Conservation (phyloP, 1,284 basidiomycete genomes). For the Mycena sp. region DNA sequence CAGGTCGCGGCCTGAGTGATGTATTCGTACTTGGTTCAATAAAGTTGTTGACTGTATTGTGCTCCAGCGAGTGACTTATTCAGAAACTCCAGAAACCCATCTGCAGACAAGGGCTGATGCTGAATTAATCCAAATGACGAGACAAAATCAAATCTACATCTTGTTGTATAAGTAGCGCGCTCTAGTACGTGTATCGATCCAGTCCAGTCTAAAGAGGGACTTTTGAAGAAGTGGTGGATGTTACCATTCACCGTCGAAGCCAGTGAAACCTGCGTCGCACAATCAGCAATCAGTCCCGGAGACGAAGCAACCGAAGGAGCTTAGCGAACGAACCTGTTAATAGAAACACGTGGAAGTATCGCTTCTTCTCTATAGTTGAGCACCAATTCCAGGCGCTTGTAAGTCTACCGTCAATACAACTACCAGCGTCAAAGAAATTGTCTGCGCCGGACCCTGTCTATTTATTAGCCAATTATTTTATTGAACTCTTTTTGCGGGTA, state of each 20-base stretch:
- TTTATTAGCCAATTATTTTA: no score
- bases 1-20: conserved; percentile 30
- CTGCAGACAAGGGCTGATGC: neutral
- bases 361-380: conserved; percentile 81
- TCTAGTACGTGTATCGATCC: conserved; percentile 12
- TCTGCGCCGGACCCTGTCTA: conserved; percentile 49
- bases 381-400: conserved; percentile 92
- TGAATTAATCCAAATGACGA: neutral
- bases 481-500: no score
- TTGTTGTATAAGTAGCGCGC: neutral
- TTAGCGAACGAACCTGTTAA: conserved; percentile 64
- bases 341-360: conserved; percentile 81
- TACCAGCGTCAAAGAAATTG: conserved; percentile 81
- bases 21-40: conserved; percentile 9
- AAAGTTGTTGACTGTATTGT: conserved; percentile 1
- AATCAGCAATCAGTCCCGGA: conserved; percentile 8
- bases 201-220: neutral
- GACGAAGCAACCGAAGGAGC: neutral
- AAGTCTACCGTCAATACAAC: conserved; percentile 66
- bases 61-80: no score
- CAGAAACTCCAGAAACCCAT: neutral
- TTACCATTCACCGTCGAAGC: conserved; percentile 88
- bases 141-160: conserved; percentile 8
- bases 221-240: no score
- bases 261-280: conserved; percentile 77